Base-by-base conservation (phyloP, 1,139 yeast genomes). In the Trichomonascaceae sp. region DNA sequence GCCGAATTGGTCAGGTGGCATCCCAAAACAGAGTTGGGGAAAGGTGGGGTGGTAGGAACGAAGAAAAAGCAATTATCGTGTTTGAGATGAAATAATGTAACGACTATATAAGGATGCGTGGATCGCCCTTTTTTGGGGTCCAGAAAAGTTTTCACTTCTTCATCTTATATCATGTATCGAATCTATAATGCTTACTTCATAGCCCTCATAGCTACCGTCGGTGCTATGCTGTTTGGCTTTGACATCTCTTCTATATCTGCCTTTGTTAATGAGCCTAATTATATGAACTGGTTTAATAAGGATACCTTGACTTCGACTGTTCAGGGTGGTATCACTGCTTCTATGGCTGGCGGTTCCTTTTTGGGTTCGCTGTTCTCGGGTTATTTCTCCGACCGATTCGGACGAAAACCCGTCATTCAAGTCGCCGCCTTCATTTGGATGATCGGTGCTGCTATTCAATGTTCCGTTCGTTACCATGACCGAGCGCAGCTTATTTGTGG, bases 141-240 rank as follows among this genome's bases (percentile, higher is more conserved):
- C 41, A 36, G 3, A 36, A 36, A 27, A 27, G 32, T 36, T 36
- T 36, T 13, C 41, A 3, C 17, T 36, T 9, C 8, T 3, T 9
- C 13, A 22, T 36, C n/a, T 15, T 15, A 6, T 36, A 41, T 44
- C 39, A 55, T 46, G 54, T 53, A 49, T 41, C 47, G 17, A 53
- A 53, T 68, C 44, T 66, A 69, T 59, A 72, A 72, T 57, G 73
- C 75, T 12, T 72, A 70, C 57, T 58, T 72, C 18, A 62, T 65
- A 43, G 73, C 76, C 3, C 53, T 59, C 19, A 61, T 87, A 15
- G 85, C 96, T 2, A 89, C 96, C 27, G 83, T 90, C 54, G 91
- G 96, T 3, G 97, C 97, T n/a, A 85, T 89, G 74, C 83, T 90
- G 83, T 91, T 91, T 70, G 98, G 98, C 62, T 91, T 90, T 68